Evolutionary conservation across 768 basidiomycete genomes (phyloP).

Genomic region (Amanita brunnescens): DNA sequence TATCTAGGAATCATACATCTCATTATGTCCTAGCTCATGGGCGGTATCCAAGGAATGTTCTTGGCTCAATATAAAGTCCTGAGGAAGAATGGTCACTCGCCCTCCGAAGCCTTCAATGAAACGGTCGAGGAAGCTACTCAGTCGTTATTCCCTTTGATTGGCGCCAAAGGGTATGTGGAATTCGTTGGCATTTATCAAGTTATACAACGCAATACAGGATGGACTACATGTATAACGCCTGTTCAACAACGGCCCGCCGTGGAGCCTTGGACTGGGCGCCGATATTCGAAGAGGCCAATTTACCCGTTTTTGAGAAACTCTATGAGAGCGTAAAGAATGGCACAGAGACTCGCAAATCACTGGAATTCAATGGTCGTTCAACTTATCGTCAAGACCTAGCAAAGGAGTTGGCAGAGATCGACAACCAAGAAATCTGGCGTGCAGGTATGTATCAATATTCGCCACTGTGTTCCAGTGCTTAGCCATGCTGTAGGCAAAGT

Average conservation of each 20-base stretch:
- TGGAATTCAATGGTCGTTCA: constrained; percentile 89
- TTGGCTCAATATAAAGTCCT: constrained; percentile 97
- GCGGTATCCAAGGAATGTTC: constrained; percentile 98
- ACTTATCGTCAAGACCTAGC: constrained; percentile 93
- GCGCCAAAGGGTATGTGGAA: constrained; percentile 71
- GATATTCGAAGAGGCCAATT: constrained; percentile 88
- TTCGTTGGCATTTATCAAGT: not conserved
- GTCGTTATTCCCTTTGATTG: constrained; percentile 94
- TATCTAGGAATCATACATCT: constrained; percentile 4
- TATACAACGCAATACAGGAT: constrained; percentile 39
- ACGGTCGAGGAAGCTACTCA: constrained; percentile 99
- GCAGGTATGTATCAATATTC: constrained; percentile 49
- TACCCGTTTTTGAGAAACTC: constrained; percentile 89
- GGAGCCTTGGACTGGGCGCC: constrained; percentile 99
- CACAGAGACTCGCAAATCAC: constrained; percentile 92
- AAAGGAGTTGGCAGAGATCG: constrained; percentile 88
- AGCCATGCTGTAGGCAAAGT: constrained; percentile 55
- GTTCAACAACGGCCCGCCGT: constrained; percentile 97
- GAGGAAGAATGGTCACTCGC: constrained; percentile 91
- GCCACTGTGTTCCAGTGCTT: not conserved
- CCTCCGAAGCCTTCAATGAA: constrained; percentile 99
- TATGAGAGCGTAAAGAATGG: constrained; percentile 94
- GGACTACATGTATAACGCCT: constrained; percentile 99
- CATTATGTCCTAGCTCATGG: constrained; percentile 66
- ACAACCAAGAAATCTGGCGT: constrained; percentile 98